Conservation (phyloP, 2,329 filamentous ascomycete genomes). For the Neofusicoccum umdonicola region DNA sequence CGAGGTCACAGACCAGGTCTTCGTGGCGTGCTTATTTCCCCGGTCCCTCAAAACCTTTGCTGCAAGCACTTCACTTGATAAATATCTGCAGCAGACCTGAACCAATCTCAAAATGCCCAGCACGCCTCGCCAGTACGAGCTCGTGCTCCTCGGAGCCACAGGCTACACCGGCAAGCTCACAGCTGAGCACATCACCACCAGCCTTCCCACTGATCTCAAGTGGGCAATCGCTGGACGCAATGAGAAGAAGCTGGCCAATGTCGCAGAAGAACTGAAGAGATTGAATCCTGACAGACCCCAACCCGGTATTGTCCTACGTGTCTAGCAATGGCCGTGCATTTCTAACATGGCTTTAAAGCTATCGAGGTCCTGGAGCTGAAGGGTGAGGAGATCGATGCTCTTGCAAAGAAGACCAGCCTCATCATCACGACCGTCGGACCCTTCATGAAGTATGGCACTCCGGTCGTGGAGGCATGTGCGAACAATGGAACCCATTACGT, state of each 20-base stretch:
- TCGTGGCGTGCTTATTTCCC: background rate
- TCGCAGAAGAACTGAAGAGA: slow-evolving; percentile 65
- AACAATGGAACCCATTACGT: slow-evolving; percentile 66
- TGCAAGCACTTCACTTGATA: background rate
- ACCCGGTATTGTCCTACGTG: slow-evolving; percentile 55
- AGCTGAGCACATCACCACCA: slow-evolving; percentile 69
- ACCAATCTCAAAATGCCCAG: background rate
- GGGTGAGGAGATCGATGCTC: slow-evolving; percentile 47
- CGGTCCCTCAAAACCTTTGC: background rate
- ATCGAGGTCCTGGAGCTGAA: slow-evolving; percentile 43
- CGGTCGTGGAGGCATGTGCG: slow-evolving; percentile 64
- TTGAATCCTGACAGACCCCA: slow-evolving; percentile 67
- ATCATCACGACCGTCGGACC: slow-evolving; percentile 63
- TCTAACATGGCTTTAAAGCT: slow-evolving; percentile 17
- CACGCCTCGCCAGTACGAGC: slow-evolving; percentile 55
- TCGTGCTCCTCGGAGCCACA: slow-evolving; percentile 66
- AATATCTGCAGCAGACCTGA: background rate
- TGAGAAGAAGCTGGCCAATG: slow-evolving; percentile 66
- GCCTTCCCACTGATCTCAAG: slow-evolving; percentile 72
- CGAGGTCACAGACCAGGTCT: slow-evolving; percentile 9
- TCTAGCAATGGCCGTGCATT: too few relatives aligned
- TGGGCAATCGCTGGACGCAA: slow-evolving; percentile 89
- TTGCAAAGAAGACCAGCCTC: slow-evolving; percentile 57
- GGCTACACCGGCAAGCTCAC: slow-evolving; percentile 82
- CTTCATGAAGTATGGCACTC: slow-evolving; percentile 63